These are phyloP conservation scores for Penicillium flavigenum DNA, from an alignment of 495 filamentous ascomycete species.

Conservation along the genomic window DNA sequence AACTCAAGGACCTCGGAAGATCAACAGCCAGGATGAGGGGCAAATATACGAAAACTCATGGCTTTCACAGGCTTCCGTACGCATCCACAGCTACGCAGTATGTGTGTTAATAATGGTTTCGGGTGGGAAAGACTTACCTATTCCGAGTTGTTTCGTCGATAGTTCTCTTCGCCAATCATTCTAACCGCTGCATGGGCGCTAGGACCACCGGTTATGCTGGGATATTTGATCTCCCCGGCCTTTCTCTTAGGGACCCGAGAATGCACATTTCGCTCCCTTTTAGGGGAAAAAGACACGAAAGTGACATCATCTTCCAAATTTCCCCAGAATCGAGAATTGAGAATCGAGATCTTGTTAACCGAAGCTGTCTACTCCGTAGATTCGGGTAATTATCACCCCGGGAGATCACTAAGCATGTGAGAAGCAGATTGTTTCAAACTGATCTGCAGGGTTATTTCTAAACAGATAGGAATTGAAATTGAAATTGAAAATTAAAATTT, in stretches of 20 bases:
- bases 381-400: slow-evolving; percentile 13
- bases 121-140: slow-evolving; percentile 10
- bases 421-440: not conserved
- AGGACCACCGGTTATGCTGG: slow-evolving; percentile 8
- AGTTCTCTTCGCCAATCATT: slow-evolving; percentile 14
- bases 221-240: slow-evolving; percentile 11
- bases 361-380: slow-evolving; percentile 10
- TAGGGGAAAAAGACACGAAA: slow-evolving; percentile 10
- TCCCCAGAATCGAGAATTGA: slow-evolving; percentile 5
- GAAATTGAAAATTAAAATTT: not conserved
- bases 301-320: slow-evolving; percentile 26
- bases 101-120: slow-evolving; percentile 15
- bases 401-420: not conserved
- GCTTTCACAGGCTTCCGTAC: slow-evolving; percentile 23
- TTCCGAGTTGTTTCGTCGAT: slow-evolving; percentile 18
- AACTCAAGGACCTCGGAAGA: slow-evolving; percentile 40
- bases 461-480: not conserved
- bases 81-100: slow-evolving; percentile 13
- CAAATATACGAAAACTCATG: slow-evolving; percentile 20
- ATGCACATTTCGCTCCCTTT: slow-evolving; percentile 15
- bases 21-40: slow-evolving; percentile 39
- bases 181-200: slow-evolving; percentile 12
- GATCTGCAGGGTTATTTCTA: not conserved
- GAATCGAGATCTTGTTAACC: slow-evolving; percentile 16
- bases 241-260: slow-evolving; percentile 14